phyloP scores from a whole-genome alignment of 164 flowering plant genomes.

The Nelumbo lutea region DNA sequence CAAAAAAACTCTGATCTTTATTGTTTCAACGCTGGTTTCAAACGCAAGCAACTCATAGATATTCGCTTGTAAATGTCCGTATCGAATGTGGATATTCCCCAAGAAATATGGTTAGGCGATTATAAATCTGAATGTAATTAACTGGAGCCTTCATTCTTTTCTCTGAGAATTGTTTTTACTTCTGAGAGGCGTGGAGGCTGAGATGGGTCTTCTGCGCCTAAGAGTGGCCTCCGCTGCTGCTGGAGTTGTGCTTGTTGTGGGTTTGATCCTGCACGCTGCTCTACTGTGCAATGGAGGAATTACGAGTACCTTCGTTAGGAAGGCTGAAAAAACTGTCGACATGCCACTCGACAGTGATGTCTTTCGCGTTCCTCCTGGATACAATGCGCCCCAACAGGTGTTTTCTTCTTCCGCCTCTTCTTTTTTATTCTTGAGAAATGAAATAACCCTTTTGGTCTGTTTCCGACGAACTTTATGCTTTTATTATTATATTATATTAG shows the following conservation, averaged over 20 bases:
- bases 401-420: background rate
- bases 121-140: too few species aligned
- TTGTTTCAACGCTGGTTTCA: too few species aligned
- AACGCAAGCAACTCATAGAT: too few species aligned
- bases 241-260: background rate
- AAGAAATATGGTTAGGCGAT: too few species aligned
- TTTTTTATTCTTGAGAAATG: background rate
- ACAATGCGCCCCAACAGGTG: conserved; percentile 29
- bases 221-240: background rate
- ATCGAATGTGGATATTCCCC: too few species aligned
- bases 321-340: conserved; percentile 15
- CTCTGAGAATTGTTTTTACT: too few species aligned
- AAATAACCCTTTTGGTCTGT: background rate
- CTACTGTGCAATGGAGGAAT: conserved; percentile 23
- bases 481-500: background rate
- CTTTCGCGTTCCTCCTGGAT: conserved; percentile 19
- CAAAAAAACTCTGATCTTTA: too few species aligned
- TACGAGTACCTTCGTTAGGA: conserved; percentile 16
- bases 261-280: conserved; percentile 1
- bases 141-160: too few species aligned
- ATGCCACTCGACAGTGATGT: conserved; percentile 29
- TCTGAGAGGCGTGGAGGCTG: too few species aligned
- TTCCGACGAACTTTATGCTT: background rate
- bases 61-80: too few species aligned
- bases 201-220: background rate